Evolutionary conservation across 306 rosid genomes (phyloP), one percentile per base, ranked within the genome.

Genomic region (Alnus rubra): DNA sequence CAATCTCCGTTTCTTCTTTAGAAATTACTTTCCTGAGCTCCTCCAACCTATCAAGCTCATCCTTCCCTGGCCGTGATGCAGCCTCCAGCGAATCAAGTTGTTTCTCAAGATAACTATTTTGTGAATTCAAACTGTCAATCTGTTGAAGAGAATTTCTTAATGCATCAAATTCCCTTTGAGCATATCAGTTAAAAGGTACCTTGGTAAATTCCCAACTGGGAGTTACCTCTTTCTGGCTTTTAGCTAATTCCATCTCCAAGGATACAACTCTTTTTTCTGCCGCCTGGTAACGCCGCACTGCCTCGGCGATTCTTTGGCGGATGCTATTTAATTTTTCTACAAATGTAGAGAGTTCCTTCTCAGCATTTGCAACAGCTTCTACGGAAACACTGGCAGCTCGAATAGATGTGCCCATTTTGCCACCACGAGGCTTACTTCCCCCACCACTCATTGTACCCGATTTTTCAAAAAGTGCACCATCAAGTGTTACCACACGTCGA

Each of bases 381-480:
- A 67, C 81, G 0, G 98, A 95, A 73, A 95, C 98, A 77, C 94
- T 91, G 60, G 89, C 14, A 39, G 91, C 88, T 75, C 98, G 90
- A 88, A 95, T 79, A 71, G 97, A 92, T 58, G 98, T 92, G 62
- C 98, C 94, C 90, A 95, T 95, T 89, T 88, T 92, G 73, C 98
- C 98, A 84, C 98, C 97, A 56, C 93, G 93, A 12, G 98, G 98
- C 87, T 88, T 95, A 84, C 76, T 73, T 9, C 98, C 98, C 50
- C 98, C 98, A 54, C 98, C 98, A 86, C 94, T 92, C 96, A 92
- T 95, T 60, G 98, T 92, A 78, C 98, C 98, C 76, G 98, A 88
- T 77, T 79, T 88, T 86, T 95, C 98, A 70, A 95, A 88, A 67
- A 95, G 89, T 37, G 94, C 94, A 73, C 98, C 98, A 72, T 91